Evolutionary conservation across 2,329 filamentous ascomycete genomes (phyloP), one percentile per base, ranked within the genome.

Genomic region (Beauveria rudraprayagi): DNA sequence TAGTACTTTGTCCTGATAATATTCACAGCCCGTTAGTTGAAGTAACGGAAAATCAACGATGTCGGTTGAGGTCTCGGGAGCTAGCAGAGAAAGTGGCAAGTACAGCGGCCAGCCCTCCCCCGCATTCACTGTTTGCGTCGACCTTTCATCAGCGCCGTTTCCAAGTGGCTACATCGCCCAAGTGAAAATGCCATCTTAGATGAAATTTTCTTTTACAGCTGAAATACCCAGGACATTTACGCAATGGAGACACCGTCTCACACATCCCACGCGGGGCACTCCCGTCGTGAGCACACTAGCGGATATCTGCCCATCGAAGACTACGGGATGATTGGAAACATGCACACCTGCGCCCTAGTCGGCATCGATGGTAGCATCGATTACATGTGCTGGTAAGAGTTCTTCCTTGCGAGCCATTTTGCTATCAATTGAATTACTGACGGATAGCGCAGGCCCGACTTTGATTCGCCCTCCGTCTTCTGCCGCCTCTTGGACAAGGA

Each of bases 271-370:
- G 72, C 70, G 44, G 70, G 69, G 11, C 66, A 66, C 54, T 69
- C 70, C 56, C 70, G 72, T 34, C 67, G 72, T 26, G 65, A 67
- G 26, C 73, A 75, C 70, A 69, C 71, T 56, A 75, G 72, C 14
- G 82, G 81, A 37, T 84, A 84, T 66, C 76, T 83, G 30, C 81
- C 82, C 52, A 89, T 91, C 65, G 88, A 91, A 69, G 84, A 91
- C 72, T 91, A 91, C 78, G 89, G 89, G 60, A 81, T 92, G 72
- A 90, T 92, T 67, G 89, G 89, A 26, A 91, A 91, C 69, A 90
- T 92, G 88, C 82, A 86, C 67, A 92, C 88, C 1, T 90, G 87
- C 75, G 88, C 88, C 16, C 76, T 91, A n/a, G 81, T 90, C 24
- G 88, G 86, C 65, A 88, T 89, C 69, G 85, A 88, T 68, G 88